These are phyloP conservation scores for Kwoniella pini DNA, from an alignment of 768 basidiomycete species.

Conservation along the genomic window DNA sequence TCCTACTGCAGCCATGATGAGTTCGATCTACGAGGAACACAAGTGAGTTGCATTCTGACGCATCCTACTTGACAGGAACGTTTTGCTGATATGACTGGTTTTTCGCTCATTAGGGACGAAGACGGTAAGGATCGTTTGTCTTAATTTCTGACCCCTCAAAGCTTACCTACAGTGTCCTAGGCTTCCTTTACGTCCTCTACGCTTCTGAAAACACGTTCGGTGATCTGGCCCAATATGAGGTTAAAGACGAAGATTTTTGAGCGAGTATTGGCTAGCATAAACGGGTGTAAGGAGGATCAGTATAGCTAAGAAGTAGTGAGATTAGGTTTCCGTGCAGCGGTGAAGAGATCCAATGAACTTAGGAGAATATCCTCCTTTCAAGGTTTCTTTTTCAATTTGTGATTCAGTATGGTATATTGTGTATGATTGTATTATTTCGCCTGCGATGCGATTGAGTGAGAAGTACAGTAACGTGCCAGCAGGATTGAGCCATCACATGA, in stretches of 20 bases:
- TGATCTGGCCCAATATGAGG: constrained; percentile 29
- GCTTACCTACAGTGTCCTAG: constrained; percentile 10
- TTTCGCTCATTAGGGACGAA: constrained; percentile 70
- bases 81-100: not conserved
- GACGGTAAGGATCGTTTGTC: constrained; percentile 61
- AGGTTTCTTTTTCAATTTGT: no score
- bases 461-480: no score
- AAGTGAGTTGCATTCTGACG: constrained; percentile 65
- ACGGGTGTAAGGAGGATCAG: not conserved
- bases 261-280: not conserved
- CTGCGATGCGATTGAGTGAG: not conserved
- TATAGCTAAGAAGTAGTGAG: not conserved
- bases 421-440: constrained; percentile 17
- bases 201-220: constrained; percentile 98
- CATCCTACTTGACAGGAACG: not conserved
- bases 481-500: no score
- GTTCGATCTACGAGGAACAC: constrained; percentile 98
- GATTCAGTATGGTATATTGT: constrained; percentile 8
- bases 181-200: constrained; percentile 97
- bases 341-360: no score
- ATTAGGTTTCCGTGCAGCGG: no score
- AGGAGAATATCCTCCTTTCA: no score
- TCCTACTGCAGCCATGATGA: constrained; percentile 97
- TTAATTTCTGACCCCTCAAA: no score
- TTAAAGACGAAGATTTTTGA: constrained; percentile 2